A percentile compares a stretch with the other conserved stretches of the same genome.
These are phyloP conservation scores for Boletus tomentosulus DNA, from an alignment of 768 basidiomycete genomes.

Conservation along the genomic window DNA sequence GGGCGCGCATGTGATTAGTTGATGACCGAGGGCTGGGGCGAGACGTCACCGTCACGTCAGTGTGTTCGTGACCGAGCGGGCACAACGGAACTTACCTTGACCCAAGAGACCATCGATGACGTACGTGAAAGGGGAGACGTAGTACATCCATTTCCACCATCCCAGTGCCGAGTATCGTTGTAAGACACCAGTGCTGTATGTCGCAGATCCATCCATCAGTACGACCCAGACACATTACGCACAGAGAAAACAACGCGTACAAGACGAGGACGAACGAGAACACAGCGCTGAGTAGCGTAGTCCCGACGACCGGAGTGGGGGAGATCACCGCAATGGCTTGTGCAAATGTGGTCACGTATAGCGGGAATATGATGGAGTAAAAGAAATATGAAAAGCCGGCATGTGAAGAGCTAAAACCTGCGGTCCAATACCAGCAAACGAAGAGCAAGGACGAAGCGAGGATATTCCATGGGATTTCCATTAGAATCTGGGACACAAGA, in stretches of 20 bases:
- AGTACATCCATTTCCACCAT: constrained; percentile 37
- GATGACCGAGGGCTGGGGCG: constrained; percentile 38
- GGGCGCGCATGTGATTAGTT: constrained; percentile 44
- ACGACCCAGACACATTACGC: neutral
- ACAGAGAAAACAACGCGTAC: constrained; percentile 21
- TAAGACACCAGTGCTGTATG: constrained; percentile 42
- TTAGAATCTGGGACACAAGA: constrained; percentile 48
- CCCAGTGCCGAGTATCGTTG: constrained; percentile 39
- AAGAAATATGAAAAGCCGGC: constrained; percentile 40
- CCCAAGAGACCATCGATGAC: constrained; percentile 42
- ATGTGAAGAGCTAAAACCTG: constrained; percentile 36
- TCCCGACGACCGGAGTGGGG: constrained; percentile 39
- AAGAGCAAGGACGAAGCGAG: constrained; percentile 39
- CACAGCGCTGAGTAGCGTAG: constrained; percentile 35
- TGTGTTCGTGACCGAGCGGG: neutral
- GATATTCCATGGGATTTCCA: constrained; percentile 44
- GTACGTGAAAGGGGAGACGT: constrained; percentile 48
- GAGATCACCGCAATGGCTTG: constrained; percentile 41
- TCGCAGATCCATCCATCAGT: neutral
- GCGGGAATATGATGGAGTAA: constrained; percentile 35
- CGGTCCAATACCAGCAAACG: constrained; percentile 48
- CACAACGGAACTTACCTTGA: constrained; percentile 16
- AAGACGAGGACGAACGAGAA: constrained; percentile 43
- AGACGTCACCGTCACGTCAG: neutral
- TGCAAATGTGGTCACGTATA: constrained; percentile 43